phyloP scores from a whole-genome alignment of 2,329 filamentous ascomycete genomes.

The Dryadomyces quercivorus region DNA sequence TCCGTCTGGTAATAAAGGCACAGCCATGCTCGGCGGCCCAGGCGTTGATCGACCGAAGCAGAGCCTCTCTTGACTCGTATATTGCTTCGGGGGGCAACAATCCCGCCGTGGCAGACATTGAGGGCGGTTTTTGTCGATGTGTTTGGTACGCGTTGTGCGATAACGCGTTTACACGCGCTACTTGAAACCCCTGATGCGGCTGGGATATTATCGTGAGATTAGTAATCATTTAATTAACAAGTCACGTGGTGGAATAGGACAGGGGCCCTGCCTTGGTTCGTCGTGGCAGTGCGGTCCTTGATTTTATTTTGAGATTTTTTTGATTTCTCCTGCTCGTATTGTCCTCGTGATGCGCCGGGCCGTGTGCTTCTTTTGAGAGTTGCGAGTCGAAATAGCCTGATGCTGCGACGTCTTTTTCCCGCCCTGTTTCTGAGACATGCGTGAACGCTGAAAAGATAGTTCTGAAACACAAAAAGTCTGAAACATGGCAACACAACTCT shows the following conservation, averaged over 20 bases:
- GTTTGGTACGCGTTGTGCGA: neutral
- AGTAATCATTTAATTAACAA: neutral
- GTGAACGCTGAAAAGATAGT: too few relatives aligned
- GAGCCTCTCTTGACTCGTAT: neutral
- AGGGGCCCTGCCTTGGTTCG: too few relatives aligned
- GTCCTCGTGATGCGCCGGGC: too few relatives aligned
- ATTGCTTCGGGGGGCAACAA: neutral
- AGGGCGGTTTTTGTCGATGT: neutral
- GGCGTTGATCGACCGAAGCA: neutral
- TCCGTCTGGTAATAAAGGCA: neutral
- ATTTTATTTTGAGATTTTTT: too few relatives aligned
- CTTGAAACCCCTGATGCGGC: neutral
- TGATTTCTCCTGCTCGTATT: too few relatives aligned
- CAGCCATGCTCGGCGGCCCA: slow-evolving; percentile 1
- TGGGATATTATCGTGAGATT: neutral
- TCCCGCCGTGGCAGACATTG: neutral
- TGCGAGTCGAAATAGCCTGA: too few relatives aligned
- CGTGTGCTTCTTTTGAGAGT: too few relatives aligned
- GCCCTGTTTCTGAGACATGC: too few relatives aligned
- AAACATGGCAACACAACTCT: too few relatives aligned
- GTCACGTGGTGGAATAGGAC: neutral
- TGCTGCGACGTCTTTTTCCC: too few relatives aligned
- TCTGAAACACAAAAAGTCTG: too few relatives aligned
- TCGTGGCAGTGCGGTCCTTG: too few relatives aligned
- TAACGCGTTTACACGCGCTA: neutral